These are phyloP conservation scores for Dalbergia cultrata DNA, from an alignment of 306 rosid species.

Conservation along the genomic window DNA sequence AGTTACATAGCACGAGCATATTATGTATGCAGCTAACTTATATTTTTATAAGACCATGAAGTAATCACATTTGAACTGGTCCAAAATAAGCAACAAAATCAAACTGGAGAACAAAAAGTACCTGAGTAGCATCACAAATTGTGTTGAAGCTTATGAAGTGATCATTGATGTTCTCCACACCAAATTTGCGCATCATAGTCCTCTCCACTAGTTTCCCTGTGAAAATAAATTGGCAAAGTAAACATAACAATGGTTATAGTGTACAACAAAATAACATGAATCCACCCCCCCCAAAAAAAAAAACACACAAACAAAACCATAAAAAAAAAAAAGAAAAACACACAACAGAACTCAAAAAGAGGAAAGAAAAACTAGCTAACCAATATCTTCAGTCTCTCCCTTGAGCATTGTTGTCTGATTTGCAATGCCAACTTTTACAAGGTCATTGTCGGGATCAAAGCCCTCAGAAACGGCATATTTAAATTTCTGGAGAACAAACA, in stretches of 20 bases:
- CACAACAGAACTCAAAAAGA: neutral
- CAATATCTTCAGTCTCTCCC: slow-evolving; percentile 99
- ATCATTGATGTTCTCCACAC: slow-evolving; percentile 81
- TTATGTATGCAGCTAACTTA: slow-evolving; percentile 1
- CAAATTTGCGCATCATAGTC: slow-evolving; percentile 87
- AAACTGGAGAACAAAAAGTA: slow-evolving; percentile 45
- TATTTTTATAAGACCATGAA: neutral
- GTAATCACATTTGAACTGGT: slow-evolving; percentile 4
- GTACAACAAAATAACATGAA: slow-evolving; percentile 11
- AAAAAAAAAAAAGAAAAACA: neutral
- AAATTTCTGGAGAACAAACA: slow-evolving; percentile 74
- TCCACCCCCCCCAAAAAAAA: neutral
- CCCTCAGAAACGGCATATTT: slow-evolving; percentile 83
- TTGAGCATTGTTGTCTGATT: slow-evolving; percentile 99
- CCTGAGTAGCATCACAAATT: slow-evolving; percentile 98
- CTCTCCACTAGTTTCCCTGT: slow-evolving; percentile 88
- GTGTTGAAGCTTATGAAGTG: slow-evolving; percentile 96
- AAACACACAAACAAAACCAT: too few species aligned
- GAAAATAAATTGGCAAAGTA: slow-evolving; percentile 31
- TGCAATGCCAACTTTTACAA: slow-evolving; percentile 80
- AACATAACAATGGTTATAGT: slow-evolving; percentile 18
- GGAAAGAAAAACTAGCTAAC: slow-evolving; percentile 65
- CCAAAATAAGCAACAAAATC: slow-evolving; percentile 32
- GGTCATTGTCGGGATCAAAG: slow-evolving; percentile 86
- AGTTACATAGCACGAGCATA: neutral